phyloP scores from a whole-genome alignment of 352 stramenopile genomes.

The Globisporangium heterothallicum region DNA sequence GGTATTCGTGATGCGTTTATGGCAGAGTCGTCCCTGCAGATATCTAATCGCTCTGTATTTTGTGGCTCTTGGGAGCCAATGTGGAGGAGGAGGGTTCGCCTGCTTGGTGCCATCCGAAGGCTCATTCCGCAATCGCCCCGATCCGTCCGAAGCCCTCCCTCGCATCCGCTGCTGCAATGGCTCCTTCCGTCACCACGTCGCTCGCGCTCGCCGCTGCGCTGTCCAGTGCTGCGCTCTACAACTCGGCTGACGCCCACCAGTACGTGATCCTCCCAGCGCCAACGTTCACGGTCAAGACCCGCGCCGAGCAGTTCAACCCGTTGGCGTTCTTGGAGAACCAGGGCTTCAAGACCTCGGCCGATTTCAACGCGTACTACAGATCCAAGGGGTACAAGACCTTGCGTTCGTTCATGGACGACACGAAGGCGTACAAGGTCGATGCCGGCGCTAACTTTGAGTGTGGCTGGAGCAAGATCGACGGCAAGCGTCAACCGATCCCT shows the following conservation, averaged over 20 bases:
- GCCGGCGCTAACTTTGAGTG: conserved; percentile 25
- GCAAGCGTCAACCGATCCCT: conserved; percentile 26
- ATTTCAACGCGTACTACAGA: conserved; percentile 28
- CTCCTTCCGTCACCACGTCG: conserved; percentile 7
- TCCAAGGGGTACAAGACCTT: conserved; percentile 11
- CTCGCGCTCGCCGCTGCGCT: conserved; percentile 17
- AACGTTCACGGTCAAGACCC: conserved; percentile 30
- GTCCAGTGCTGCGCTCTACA: conserved; percentile 9
- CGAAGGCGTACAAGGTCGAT: conserved; percentile 10
- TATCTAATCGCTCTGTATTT: not conserved
- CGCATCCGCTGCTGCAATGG: not conserved
- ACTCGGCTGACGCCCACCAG: conserved; percentile 21
- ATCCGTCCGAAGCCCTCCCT: not conserved
- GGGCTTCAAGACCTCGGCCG: conserved; percentile 28
- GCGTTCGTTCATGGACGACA: conserved; percentile 16
- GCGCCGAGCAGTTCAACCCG: conserved; percentile 31
- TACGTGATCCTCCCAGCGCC: conserved; percentile 30
- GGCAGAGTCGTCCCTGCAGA: no score
- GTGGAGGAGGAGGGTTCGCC: not conserved
- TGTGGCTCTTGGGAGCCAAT: not conserved
- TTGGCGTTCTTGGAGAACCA: conserved; percentile 49
- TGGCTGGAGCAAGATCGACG: conserved; percentile 22
- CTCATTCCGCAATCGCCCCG: not conserved
- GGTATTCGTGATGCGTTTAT: no score
- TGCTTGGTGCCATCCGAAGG: not conserved